phyloP scores from a whole-genome alignment of 371 early-diverging fungal species.

The Mucor piriformis region DNA sequence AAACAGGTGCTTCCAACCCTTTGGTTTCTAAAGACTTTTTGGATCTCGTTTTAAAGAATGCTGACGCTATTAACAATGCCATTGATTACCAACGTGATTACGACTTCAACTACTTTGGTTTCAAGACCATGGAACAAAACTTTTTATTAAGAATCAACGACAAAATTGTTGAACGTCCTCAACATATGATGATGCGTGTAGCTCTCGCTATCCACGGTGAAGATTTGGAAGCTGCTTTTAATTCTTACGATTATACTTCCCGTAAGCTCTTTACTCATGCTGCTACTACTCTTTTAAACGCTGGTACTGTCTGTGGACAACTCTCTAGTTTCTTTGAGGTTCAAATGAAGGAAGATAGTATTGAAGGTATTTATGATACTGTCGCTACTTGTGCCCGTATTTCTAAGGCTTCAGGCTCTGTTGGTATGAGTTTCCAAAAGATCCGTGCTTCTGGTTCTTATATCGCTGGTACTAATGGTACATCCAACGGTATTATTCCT shows the following conservation, averaged over 20 bases:
- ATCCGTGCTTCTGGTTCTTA: conserved; percentile 87
- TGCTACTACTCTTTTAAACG: conserved; percentile 95
- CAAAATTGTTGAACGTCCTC: conserved; percentile 87
- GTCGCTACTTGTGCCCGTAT: conserved; percentile 90
- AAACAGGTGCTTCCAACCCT: conserved; percentile 69
- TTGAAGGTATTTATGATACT: conserved; percentile 95
- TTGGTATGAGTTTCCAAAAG: conserved; percentile 92
- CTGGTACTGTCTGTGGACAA: conserved; percentile 89
- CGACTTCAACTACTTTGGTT: conserved; percentile 93
- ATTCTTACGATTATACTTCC: conserved; percentile 90
- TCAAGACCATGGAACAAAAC: conserved; percentile 91
- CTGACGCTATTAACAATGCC: conserved; percentile 76
- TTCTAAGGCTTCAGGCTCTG: conserved; percentile 92
- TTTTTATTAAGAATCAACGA: conserved; percentile 84
- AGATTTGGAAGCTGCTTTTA: conserved; percentile 83
- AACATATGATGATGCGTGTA: conserved; percentile 96
- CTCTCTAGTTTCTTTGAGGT: conserved; percentile 56
- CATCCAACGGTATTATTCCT: conserved; percentile 93
- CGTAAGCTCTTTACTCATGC: conserved; percentile 91
- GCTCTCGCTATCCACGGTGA: conserved; percentile 91
- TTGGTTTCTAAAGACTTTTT: conserved; percentile 76
- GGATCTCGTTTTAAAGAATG: conserved; percentile 63
- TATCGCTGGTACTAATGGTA: conserved; percentile 93
- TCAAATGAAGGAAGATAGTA: conserved; percentile 56
- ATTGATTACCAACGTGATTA: conserved; percentile 93